Conservation (phyloP, 1,284 basidiomycete genomes). For the Pseudozyma sp. region DNA sequence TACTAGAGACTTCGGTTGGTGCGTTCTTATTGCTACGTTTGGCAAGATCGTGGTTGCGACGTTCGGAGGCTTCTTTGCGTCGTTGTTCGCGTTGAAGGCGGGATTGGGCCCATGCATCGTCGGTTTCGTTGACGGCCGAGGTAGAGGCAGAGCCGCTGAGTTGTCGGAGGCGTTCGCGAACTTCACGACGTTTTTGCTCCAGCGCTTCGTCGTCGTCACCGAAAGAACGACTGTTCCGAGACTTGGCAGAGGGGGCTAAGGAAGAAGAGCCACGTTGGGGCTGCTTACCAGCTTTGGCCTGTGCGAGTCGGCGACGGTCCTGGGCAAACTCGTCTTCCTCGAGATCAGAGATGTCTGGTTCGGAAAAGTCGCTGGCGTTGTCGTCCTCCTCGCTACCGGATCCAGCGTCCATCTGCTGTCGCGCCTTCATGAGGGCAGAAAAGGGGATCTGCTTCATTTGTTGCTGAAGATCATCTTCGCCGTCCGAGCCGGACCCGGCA, state of each 20-base stretch:
- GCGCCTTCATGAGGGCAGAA: constrained; percentile 76
- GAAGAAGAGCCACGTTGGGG: constrained; percentile 10
- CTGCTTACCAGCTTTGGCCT: constrained; percentile 31
- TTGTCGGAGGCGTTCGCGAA: constrained; percentile 40
- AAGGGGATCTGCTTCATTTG: constrained; percentile 62
- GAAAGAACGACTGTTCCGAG: neutral
- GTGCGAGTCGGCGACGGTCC: constrained; percentile 31
- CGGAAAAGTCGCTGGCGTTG: constrained; percentile 7
- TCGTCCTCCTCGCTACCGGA: constrained; percentile 11
- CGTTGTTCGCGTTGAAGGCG: constrained; percentile 18
- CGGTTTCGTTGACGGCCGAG: constrained; percentile 5
- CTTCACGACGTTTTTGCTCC: constrained; percentile 35
- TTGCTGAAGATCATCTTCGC: constrained; percentile 22
- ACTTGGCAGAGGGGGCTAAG: constrained; percentile 5
- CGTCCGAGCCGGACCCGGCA: constrained; percentile 8
- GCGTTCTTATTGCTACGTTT: constrained; percentile 88
- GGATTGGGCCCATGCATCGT: constrained; percentile 16
- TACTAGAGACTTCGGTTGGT: constrained; percentile 87
- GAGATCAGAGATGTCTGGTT: constrained; percentile 37
- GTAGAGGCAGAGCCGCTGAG: constrained; percentile 21
- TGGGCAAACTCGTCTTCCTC: constrained; percentile 58
- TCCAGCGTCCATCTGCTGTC: constrained; percentile 21
- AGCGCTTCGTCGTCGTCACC: constrained; percentile 21
- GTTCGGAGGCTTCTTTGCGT: constrained; percentile 22
- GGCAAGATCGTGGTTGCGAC: constrained; percentile 25